Conservation (phyloP, 306 rosid species). For the Trifolium fragiferum region DNA sequence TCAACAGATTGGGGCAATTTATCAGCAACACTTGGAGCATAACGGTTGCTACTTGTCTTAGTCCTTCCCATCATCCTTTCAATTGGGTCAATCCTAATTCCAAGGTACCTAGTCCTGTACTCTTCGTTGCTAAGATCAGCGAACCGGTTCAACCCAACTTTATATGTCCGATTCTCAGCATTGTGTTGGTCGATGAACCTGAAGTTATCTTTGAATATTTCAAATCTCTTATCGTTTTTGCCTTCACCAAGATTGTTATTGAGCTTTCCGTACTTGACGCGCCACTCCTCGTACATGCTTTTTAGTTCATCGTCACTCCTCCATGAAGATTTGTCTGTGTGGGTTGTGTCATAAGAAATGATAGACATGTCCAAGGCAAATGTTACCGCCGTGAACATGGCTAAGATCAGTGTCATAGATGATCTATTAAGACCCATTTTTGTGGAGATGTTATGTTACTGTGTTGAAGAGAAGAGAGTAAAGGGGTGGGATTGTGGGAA, state of each 20-base stretch:
- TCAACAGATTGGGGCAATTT: constrained; percentile 69
- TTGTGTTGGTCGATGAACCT: constrained; percentile 74
- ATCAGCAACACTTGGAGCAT: constrained; percentile 64
- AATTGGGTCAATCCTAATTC: constrained; percentile 42
- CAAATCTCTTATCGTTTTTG: constrained; percentile 69
- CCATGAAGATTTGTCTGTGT: constrained; percentile 42
- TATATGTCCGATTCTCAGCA: constrained; percentile 61
- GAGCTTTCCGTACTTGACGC: constrained; percentile 59
- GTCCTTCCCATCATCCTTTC: constrained; percentile 25
- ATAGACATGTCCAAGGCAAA: constrained; percentile 73
- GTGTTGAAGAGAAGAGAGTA: too few relatives aligned
- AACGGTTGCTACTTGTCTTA: constrained; percentile 53
- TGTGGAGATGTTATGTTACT: too few relatives aligned
- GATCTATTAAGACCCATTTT: constrained; percentile 57
- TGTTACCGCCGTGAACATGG: constrained; percentile 49
- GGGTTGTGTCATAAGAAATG: constrained; percentile 47
- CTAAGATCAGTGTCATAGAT: constrained; percentile 24
- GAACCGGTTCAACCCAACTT: constrained; percentile 77
- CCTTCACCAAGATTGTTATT: constrained; percentile 49
- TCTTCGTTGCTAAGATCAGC: constrained; percentile 90
- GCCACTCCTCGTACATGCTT: constrained; percentile 71
- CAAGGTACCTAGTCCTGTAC: constrained; percentile 65
- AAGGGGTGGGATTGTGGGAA: neutral
- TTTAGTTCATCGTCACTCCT: constrained; percentile 66
- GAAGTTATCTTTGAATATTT: constrained; percentile 83